Evolutionary conservation across 1,284 basidiomycete species (phyloP), one percentile per base, ranked within the genome.

Genomic region (Phylloporus gajari): DNA sequence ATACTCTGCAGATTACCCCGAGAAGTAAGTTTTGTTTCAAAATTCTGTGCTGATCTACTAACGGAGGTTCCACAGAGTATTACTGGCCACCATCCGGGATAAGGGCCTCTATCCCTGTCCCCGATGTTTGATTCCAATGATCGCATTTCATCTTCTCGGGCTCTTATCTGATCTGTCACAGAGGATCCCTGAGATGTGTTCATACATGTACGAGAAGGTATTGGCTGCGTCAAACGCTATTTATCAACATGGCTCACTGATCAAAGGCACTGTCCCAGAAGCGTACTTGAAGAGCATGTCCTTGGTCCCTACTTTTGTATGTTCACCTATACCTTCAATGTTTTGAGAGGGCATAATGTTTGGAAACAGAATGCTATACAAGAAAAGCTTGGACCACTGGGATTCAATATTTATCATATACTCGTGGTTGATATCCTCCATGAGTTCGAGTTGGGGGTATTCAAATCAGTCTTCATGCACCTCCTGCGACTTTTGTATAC

Each of bases 1-100:
- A 1, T 83, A 84, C 70, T 79, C 81, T 3, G 82, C 81, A 0
- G 83, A 84, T 68, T 84, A 84, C 60, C 81, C 81, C 1, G 83
- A 84, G 61, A 84, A 83, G 84, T 83, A 58, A 11, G 40, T 19
- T 46, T 21, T 6, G 42, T 23, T 21, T 46, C 46, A 46, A 46
- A 23, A 46, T 46, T 21, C 44, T 13, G 19, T n/a, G n/a, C 44
- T 19, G 4, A 46, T 46, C 44, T 21, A 8, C 44, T 46, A 46
- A 46, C 15, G 15, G 40, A 40, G 40, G 8, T 40, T 40, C 40
- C 40, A 65, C 9, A 83, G 80, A 66, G 75, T 79, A 9, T 65
- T 83, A 4, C 51, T 82, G 0, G 76, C 79, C 53, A 76, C 75
- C 9, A 72, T 76, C 46, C 68, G 70, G 1, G 77, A 1, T 84